Evolutionary conservation across 495 filamentous ascomycete genomes (phyloP).

Genomic region (Umbilicaria muhlenbergii): DNA sequence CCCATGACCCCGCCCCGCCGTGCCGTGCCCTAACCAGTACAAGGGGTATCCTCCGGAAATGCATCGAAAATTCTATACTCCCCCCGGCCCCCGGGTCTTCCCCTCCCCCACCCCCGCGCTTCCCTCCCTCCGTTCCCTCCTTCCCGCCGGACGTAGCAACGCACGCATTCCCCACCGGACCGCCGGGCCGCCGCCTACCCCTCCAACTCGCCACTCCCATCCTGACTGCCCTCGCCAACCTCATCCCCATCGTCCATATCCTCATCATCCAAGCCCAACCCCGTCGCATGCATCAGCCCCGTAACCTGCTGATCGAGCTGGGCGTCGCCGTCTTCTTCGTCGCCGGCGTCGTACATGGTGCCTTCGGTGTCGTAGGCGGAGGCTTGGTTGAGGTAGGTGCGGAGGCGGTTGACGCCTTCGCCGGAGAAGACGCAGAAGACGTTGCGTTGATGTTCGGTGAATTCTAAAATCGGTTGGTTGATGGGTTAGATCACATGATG

Average conservation of each 20-base stretch:
- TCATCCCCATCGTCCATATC: constrained; percentile 21
- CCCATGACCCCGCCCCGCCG: no score
- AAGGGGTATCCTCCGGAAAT: no score
- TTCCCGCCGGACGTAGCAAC: no score
- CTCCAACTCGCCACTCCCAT: not conserved
- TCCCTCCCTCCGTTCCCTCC: no score
- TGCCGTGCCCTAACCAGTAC: no score
- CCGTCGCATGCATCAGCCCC: constrained; percentile 37
- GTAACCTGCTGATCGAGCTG: constrained; percentile 32
- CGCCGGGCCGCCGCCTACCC: no score
- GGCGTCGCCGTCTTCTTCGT: constrained; percentile 36
- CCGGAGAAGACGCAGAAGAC: constrained; percentile 98
- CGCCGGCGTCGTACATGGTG: constrained; percentile 41
- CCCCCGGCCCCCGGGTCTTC: no score
- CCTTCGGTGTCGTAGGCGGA: constrained; percentile 27
- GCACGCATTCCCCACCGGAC: no score
- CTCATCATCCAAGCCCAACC: constrained; percentile 34
- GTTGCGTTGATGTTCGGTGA: constrained; percentile 84
- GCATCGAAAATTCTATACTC: no score
- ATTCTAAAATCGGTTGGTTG: constrained; percentile 37
- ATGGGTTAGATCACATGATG: constrained; percentile 14
- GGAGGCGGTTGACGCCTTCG: constrained; percentile 60
- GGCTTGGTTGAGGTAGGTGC: constrained; percentile 50
- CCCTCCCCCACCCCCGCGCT: no score
- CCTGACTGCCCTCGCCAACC: constrained; percentile 18